Evolutionary conservation across 176 grass and related monocot species (phyloP), one percentile per base, ranked within the genome.

Genomic region (Stipa capillata): DNA sequence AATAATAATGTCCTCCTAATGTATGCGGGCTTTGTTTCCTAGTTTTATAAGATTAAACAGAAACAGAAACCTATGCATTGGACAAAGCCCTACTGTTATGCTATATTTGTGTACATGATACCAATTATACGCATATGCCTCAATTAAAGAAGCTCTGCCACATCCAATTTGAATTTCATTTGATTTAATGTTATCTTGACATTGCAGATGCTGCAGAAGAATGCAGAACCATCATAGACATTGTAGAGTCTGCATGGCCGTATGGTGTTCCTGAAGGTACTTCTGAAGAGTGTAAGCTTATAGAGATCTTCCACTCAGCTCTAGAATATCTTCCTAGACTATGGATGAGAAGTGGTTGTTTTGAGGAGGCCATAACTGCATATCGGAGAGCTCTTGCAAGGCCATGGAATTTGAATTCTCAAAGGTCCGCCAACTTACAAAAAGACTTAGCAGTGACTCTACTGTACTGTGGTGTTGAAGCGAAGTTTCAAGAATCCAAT

Each of bases 191-290:
- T 55, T 89, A 13, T 61, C 58, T 90, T 75, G 28, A 60, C 60
- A 73, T 90, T 66, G 41, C 85, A 99, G 96, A 99, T 91, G 87
- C 96, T 77, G 96, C 92, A 75, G 45, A 92, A 84, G 96, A 99
- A 85, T 99, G 92, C 81, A 91, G 79, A 85, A 89, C 58, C 80
- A 87, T 99, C 79, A 65, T 95, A 48, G 96, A 99, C 56, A 99
- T 99, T 72, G 49, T 95, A 25, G 96, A 99, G 84, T 89, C 62
- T 51, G 92, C 92, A 76, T 99, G 92, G 90, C 86, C 92, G 23
- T 20, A 70, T 91, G 96, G 92, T 64, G 53, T 93, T 79, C 90
- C 96, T 7, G 86, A 94, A 8, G 83, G 83, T 80, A 73, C 68
- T 69, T 87, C 62, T 80, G 78, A 93, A 72, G 96, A 94, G 11